These are phyloP conservation scores for Fusarium pseudocircinatum DNA, from an alignment of 2,329 filamentous ascomycete species.

Conservation along the genomic window DNA sequence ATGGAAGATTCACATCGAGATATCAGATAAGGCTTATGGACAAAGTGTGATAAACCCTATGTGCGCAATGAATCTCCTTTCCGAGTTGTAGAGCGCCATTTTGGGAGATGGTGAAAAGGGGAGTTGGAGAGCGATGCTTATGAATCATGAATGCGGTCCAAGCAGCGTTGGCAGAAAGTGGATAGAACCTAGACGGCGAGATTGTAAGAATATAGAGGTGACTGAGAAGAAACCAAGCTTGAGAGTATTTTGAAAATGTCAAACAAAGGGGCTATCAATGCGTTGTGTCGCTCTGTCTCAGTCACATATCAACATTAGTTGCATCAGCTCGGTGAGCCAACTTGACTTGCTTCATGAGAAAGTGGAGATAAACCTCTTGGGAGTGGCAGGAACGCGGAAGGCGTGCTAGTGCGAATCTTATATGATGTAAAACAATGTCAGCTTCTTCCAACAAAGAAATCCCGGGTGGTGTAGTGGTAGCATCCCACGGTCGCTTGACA, in stretches of 20 bases:
- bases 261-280: fast-evolving
- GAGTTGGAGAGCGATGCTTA: fast-evolving
- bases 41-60: fast-evolving
- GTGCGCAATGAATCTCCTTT: fast-evolving
- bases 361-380: fast-evolving
- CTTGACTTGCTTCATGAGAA: neutral
- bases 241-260: fast-evolving
- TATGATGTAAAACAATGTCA: no score
- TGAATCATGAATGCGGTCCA: neutral
- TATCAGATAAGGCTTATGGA: neutral
- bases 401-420: no score
- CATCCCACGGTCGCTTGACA: no score
- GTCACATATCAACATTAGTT: neutral
- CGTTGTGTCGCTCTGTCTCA: fast-evolving
- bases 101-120: neutral
- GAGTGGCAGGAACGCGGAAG: neutral
- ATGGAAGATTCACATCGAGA: neutral
- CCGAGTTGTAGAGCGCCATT: fast-evolving
- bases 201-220: fast-evolving
- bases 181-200: neutral
- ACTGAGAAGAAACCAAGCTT: fast-evolving
- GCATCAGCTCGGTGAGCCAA: fast-evolving
- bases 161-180: neutral
- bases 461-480: no score
- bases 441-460: no score